Base-by-base conservation (phyloP, 2,329 filamentous ascomycete species). In the Verticillium nonalfalfae region DNA sequence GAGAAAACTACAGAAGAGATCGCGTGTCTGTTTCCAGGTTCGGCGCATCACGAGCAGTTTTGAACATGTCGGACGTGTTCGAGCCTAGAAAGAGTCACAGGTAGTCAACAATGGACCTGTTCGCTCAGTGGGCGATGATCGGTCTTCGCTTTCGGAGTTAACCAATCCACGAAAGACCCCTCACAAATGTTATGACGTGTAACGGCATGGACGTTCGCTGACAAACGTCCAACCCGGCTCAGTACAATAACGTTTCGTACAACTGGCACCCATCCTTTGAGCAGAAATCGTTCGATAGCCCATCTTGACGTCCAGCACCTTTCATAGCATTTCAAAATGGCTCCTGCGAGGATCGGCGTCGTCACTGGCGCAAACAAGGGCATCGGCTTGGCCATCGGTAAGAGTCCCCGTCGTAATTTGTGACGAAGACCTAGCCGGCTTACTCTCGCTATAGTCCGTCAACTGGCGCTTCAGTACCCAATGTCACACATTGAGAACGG, bases 361-460 rank as follows among this genome's bases (percentile, higher is more conserved):
- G 81, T 84, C 0, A 84, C 81, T 1, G 81, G 82, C 58, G 81
- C 80, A 15, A 84, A 84, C 70, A 83, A 82, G 68, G 80, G 68
- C 58, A 67, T 70, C 54, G 65, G 66, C 36, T 62, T 61, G 38
- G 62, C 64, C 3, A 63, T 66, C 7, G 63, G 64, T 67, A 56
- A 35, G 60, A 55, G 18, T 2, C 45, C 11, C 3, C 13, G 15
- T 35, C 31, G 18, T 34, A 34, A n/a, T 52, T 2, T 7, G 9
- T 26, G 26, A 10, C 55, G 5, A n/a, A 7, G 10, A 18, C 57
- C 36, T 15, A 59, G 60, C 63, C 78, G 59, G 77, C 82, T 61
- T 79, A 79, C 26, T 71, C 81, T 13, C 7, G 78, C 78, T 18
- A 78, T 81, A 64, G 81, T 84, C 62, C 78, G 80, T 62, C 78